Base-by-base conservation (phyloP, 2,329 filamentous ascomycete genomes). In the Teratosphaeria epicoccoides region DNA sequence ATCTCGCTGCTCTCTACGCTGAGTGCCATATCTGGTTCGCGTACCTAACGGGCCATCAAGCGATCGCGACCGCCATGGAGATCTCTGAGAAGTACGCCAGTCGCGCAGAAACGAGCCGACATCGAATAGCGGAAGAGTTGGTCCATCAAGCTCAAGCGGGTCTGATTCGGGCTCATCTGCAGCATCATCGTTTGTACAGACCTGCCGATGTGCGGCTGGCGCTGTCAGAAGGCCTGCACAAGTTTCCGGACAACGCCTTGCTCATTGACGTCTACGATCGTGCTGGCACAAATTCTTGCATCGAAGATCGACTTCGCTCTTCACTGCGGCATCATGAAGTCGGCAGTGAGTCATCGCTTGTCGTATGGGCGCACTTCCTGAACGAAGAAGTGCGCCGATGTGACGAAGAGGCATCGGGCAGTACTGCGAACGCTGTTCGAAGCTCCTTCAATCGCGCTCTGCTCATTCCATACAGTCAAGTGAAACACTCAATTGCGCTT, bases 221-320 rank as follows among this genome's bases (percentile, higher is more conserved):
- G 11, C 70, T 95, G 0, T 69, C 73, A 4, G 69, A 73, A 2
- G 85, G 84, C 55, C 72, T 93, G 22, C 60, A 61, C 0, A 64
- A 71, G 6, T 95, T 89, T 64, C 88, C 89, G 0, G 73, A 75
- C 47, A 96, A 95, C 69, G 86, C 82, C 1, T 75, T 88, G 5
- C 84, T 96, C 55, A 75, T 94, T 1, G 74, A 78, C 1, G 70
- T 93, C 0, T 85, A 85, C 57, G 78, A 82, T n/a, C 86, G 83
- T 74, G 83, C 87, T 55, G 84, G 91, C 63, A 75, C 81, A 1
- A 80, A 88, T 55, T 86, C 93, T 59, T 84, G 87, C 20, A 80
- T 94, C 22, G 81, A 88, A 55, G 87, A 94, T 59, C 84, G 87
- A 17, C 80, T 94, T 20, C 81, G 86, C n/a, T 74, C 78, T 5